Evolutionary conservation across 2,329 filamentous ascomycete species (phyloP), one percentile per base, ranked within the genome.

Genomic region (Claviceps sp.): DNA sequence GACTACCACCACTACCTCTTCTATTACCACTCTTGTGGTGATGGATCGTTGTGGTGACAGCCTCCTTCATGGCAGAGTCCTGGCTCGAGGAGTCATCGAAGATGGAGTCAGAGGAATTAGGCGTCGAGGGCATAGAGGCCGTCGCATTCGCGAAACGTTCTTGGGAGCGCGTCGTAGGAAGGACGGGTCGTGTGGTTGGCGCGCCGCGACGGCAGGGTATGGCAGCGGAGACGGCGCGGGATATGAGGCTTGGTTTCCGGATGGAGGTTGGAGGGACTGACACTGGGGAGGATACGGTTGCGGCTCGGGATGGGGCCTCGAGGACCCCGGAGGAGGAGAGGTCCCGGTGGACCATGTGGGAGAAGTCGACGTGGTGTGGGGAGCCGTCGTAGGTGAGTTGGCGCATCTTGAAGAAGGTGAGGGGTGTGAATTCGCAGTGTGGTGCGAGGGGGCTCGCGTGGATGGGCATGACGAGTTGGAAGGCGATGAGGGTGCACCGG

Each of bases 361-460:
- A 73, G 58, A 87, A 86, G 2, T 73, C 74, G 4, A 78, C 72
- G 45, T 81, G 74, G 56, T 80, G 76, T 0, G 54, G 45, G 3
- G 57, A 58, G n/a, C 54, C 55, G 37, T 73, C 70, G 58, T 81
- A 76, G 0, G 79, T 73, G 55, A 83, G 75, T 63, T 87, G 84
- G 53, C 82, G 81, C 7, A 77, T 70, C 57, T 78, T 81, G 69
- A 86, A 86, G 57, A 86, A 80, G 45, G 68, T 75, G 34, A 86
- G 67, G 0, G 84, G 81, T 1, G 77, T 71, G 56, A 84, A 84
- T 52, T 75, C 71, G 59, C 78, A 76, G 30, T 73, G 72, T 1
- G 74, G 67, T 22, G 74, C 73, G 2, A 69, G 67, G 8, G 77
- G 63, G 37, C 71, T 72, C 16, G 72, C 71, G 56, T 85, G 78